These are phyloP conservation scores for Ananas comosus DNA, from an alignment of 176 grass and related monocot genomes.

Conservation along the genomic window DNA sequence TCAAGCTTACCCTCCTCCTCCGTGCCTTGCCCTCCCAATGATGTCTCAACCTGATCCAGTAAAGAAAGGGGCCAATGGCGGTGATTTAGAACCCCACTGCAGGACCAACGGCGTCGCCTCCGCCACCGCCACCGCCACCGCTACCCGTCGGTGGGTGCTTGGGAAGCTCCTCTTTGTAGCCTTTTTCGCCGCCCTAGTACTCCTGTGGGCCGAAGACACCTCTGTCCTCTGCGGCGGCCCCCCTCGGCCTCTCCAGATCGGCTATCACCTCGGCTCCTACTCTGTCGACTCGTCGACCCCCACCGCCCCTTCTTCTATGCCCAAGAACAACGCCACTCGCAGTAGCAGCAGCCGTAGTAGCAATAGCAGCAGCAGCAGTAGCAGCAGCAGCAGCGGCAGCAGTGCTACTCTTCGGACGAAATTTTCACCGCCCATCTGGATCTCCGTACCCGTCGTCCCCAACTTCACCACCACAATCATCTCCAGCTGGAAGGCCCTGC, in stretches of 20 bases:
- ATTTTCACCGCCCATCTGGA: constrained; percentile 31
- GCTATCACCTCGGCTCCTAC: constrained; percentile 8
- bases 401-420: no score
- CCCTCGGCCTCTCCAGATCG: background rate
- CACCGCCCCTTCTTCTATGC: background rate
- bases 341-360: no score
- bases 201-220: constrained; percentile 4
- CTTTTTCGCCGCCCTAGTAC: background rate
- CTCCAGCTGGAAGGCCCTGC: constrained; percentile 50
- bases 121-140: no score
- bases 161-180: background rate
- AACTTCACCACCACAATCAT: constrained; percentile 79
- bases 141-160: background rate
- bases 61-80: no score
- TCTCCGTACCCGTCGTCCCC: constrained; percentile 32
- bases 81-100: no score
- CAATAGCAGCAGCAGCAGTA: no score
- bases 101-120: no score
- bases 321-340: no score
- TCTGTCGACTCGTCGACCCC: constrained; percentile 6
- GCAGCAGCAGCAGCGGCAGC: no score
- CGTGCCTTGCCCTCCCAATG: no score
- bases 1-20: no score
- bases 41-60: no score
- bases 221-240: background rate